These are phyloP conservation scores for Triticum aestivum DNA, from an alignment of 176 grass and related monocot species.

Conservation along the genomic window DNA sequence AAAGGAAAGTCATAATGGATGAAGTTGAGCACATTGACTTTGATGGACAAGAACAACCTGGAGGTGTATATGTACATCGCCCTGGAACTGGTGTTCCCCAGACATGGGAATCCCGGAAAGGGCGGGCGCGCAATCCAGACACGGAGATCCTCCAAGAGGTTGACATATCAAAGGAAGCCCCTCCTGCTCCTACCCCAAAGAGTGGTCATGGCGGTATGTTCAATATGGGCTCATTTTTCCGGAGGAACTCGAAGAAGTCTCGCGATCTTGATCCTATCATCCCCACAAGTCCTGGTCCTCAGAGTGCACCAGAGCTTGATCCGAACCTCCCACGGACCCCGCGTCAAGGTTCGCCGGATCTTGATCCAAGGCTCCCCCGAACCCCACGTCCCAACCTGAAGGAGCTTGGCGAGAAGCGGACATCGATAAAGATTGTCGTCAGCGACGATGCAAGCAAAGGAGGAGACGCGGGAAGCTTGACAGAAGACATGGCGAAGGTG, in stretches of 20 bases:
- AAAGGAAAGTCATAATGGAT: conserved; percentile 50
- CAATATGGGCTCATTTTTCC: conserved; percentile 51
- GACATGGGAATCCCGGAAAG: conserved; percentile 89
- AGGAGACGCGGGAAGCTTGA: conserved; percentile 22
- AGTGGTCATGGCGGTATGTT: conserved; percentile 41
- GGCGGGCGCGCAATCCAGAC: conserved; percentile 54
- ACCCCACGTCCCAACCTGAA: conserved; percentile 51
- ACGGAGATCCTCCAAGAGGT: conserved; percentile 45
- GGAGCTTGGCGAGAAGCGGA: conserved; percentile 48
- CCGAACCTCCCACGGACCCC: conserved; percentile 33
- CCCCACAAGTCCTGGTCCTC: conserved; percentile 31
- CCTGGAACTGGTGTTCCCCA: conserved; percentile 60
- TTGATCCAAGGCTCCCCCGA: conserved; percentile 25
- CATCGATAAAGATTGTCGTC: conserved; percentile 42
- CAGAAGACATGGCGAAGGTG: conserved; percentile 35
- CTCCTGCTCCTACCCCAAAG: conserved; percentile 34
- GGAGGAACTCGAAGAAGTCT: conserved; percentile 41
- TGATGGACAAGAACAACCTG: conserved; percentile 73
- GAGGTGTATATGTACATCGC: conserved; percentile 78
- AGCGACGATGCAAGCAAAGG: conserved; percentile 34
- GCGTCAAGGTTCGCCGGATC: background rate
- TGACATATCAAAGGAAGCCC: conserved; percentile 32
- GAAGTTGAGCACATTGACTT: conserved; percentile 71
- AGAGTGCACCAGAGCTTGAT: conserved; percentile 37
- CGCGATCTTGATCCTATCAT: conserved; percentile 17